Base-by-base conservation (phyloP, 495 filamentous ascomycete genomes). In the Cercophora newfieldiana region DNA sequence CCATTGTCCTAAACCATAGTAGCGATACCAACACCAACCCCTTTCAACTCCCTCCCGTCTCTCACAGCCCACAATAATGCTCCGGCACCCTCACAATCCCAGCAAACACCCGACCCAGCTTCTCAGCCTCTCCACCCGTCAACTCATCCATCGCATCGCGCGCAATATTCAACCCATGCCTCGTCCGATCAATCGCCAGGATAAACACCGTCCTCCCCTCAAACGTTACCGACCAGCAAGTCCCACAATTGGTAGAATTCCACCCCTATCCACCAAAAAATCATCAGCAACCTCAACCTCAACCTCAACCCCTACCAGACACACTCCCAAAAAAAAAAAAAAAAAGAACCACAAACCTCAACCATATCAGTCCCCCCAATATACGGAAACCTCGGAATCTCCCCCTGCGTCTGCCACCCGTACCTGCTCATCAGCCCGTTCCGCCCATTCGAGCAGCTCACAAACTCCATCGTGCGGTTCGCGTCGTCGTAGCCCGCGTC, bases 211-310 rank as follows among this genome's bases (percentile, higher is more conserved):
- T 87, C 61, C 80, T 77, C 68, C 84, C 82, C 24, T 80, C 74
- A 74, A 85, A 94, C 16, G 79, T 82, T 54, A 91, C 75, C 53
- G 76, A 60, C 78, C 87, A 94, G 82, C 91, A 94, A 10, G 84
- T 85, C 61, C 91, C 90, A 78, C 91, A 94, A 58, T 68, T 73
- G 6, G 79, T 60, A 14, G 79, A 81, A 74, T 83, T 88, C 87
- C 85, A 90, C 37, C 83, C 86, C 2, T 73, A n/a, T n/a, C n/a
- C n/a, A n/a, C n/a, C n/a, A n/a, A n/a, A n/a, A n/a, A n/a, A n/a
- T n/a, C n/a, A n/a, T n/a, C n/a, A n/a, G n/a, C n/a, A n/a, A n/a
- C 68, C 22, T 93, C 80, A 26, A 84, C 86, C 31, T 81, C 78
- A 1, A 83, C 78, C 59, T n/a, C n/a, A n/a, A n/a, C n/a, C n/a